phyloP scores from a whole-genome alignment of 2,329 filamentous ascomycete genomes.

The Colletotrichum cuscutae region DNA sequence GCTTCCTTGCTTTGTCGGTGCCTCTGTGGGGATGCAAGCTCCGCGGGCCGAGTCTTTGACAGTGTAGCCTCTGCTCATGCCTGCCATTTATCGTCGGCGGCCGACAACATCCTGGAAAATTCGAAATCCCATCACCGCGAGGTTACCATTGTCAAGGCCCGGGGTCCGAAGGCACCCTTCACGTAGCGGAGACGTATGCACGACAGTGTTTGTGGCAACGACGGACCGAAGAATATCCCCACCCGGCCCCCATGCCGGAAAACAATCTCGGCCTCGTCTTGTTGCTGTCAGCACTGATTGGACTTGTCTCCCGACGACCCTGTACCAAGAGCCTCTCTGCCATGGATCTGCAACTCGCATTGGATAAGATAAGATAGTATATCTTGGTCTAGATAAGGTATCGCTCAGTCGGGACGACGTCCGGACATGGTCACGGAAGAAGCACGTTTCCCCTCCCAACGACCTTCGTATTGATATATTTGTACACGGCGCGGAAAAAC shows the following conservation, averaged over 20 bases:
- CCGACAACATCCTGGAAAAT: neutral
- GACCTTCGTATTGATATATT: neutral
- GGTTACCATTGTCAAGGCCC: neutral
- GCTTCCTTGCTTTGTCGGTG: neutral
- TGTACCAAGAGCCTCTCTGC: neutral
- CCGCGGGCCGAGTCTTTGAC: neutral
- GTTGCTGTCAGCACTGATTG: neutral
- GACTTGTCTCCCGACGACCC: neutral
- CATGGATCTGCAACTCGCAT: neutral
- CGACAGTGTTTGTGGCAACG: conserved; percentile 19
- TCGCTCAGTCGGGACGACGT: neutral
- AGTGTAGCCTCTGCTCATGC: neutral
- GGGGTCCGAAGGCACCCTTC: neutral
- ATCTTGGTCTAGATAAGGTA: neutral
- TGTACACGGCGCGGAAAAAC: neutral
- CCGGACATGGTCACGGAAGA: neutral
- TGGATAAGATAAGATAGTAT: neutral
- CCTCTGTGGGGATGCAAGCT: neutral
- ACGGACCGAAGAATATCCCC: conserved; percentile 1
- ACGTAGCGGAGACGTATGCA: neutral
- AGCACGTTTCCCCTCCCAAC: neutral
- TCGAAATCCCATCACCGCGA: neutral
- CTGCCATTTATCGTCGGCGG: neutral
- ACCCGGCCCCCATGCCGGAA: neutral
- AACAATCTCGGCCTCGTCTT: neutral